Evolutionary conservation across 805 yeast genomes (phyloP).

Genomic region (Yarrowia sp.): DNA sequence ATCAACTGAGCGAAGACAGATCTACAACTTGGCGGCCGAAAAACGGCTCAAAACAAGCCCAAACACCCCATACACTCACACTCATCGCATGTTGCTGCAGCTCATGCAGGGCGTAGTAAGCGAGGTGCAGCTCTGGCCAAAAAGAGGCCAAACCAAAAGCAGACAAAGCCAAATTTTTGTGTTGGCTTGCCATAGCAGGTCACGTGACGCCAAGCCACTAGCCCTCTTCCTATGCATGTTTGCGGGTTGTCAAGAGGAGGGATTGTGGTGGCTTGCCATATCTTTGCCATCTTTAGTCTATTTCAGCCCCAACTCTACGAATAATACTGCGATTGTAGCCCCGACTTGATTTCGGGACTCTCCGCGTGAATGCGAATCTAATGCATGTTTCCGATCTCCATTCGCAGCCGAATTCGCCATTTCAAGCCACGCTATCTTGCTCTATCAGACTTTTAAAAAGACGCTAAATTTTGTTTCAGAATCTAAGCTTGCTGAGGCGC

Average conservation of each 20-base stretch:
- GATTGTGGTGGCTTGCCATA: no score
- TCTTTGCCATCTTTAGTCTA: no score
- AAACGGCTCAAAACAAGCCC: background rate
- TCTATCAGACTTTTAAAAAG: background rate
- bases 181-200: background rate
- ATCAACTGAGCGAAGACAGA: background rate
- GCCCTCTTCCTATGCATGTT: background rate
- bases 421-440: background rate
- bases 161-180: background rate
- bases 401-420: background rate
- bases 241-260: no score
- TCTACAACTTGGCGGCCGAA: background rate
- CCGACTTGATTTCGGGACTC: background rate
- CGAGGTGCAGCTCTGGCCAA: background rate
- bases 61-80: background rate
- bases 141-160: background rate
- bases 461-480: background rate
- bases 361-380: background rate
- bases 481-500: background rate
- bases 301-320: background rate
- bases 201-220: background rate
- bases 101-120: slow-evolving; percentile 14
- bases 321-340: background rate
- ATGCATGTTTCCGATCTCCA: background rate
- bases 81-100: background rate